Evolutionary conservation across 163 green algal genomes (phyloP).

Genomic region (Chlorella variabilis): DNA sequence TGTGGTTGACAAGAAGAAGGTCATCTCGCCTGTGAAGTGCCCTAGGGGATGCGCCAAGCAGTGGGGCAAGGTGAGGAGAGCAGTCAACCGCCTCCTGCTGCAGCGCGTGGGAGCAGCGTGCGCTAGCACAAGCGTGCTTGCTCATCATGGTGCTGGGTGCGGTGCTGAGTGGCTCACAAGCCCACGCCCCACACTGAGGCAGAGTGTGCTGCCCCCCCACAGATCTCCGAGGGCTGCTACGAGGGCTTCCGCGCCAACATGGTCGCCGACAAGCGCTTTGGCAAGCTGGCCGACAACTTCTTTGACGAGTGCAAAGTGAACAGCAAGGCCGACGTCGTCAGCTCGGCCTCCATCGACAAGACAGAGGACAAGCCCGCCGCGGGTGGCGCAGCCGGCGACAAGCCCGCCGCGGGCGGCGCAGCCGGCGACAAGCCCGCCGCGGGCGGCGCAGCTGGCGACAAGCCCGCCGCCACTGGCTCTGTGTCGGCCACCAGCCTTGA

Average conservation of each 20-base stretch:
- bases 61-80: background rate
- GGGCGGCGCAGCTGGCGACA: background rate
- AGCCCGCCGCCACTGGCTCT: background rate
- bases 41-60: background rate
- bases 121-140: no score
- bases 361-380: background rate
- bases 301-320: background rate
- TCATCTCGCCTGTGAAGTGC: background rate
- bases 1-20: background rate
- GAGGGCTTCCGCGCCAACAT: background rate
- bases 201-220: background rate
- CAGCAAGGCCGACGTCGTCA: background rate
- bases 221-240: background rate
- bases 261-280: background rate
- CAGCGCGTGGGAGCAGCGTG: no score
- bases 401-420: background rate
- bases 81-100: no score
- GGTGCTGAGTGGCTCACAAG: no score
- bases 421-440: background rate
- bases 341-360: background rate
- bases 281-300: background rate
- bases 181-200: no score
- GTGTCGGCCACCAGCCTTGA: background rate
- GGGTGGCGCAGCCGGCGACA: background rate
- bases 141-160: no score